These are phyloP conservation scores for Erysimum cheiranthoides DNA, from an alignment of 345 rosid genomes.

Conservation along the genomic window DNA sequence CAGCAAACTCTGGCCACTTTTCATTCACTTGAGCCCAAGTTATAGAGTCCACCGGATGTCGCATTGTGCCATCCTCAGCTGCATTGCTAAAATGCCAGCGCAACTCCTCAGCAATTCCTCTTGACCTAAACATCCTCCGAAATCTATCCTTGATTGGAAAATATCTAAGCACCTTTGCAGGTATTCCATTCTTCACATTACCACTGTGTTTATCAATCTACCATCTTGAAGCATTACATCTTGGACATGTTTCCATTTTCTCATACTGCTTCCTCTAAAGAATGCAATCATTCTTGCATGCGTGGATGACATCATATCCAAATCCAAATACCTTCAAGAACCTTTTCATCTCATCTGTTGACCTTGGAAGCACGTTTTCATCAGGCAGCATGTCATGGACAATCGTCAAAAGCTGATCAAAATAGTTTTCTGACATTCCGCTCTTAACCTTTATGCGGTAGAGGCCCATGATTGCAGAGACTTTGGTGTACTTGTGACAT, in stretches of 20 bases:
- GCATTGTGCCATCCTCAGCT: too few species aligned
- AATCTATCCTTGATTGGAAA: background rate
- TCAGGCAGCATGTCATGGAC: background rate
- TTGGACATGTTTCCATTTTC: background rate
- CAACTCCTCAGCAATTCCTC: background rate
- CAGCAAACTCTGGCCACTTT: too few species aligned
- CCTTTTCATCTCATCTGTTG: background rate
- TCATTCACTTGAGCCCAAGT: too few species aligned
- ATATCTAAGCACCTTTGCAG: background rate
- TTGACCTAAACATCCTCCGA: background rate
- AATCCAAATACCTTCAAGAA: background rate
- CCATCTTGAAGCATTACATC: too few species aligned
- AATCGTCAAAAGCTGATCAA: background rate
- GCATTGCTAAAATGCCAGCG: too few species aligned
- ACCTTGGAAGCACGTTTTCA: background rate
- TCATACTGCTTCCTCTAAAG: background rate
- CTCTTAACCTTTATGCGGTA: background rate
- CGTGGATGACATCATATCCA: background rate
- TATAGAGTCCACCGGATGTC: too few species aligned
- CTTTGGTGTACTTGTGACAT: background rate
- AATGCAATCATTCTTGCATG: background rate
- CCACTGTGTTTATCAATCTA: too few species aligned
- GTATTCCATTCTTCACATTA: background rate
- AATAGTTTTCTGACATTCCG: background rate
- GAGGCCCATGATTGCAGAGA: background rate